Percentiles rank a stretch among this genome's conserved stretches.
Evolutionary conservation across 148 eudicot species (phyloP).

Genomic region (Fallopia convolvulus): DNA sequence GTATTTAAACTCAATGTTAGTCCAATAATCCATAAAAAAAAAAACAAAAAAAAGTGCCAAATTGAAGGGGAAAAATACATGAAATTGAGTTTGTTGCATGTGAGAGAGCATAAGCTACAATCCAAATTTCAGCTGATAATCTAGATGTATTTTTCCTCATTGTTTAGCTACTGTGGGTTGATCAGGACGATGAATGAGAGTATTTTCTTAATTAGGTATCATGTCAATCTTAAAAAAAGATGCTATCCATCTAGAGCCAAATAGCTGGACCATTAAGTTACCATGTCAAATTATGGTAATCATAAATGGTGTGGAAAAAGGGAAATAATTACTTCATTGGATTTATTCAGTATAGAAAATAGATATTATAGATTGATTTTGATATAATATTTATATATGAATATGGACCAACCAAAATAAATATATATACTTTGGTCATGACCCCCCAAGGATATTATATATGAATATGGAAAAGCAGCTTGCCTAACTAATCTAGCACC

Average conservation of each 20-base stretch:
- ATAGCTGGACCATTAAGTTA: not conserved
- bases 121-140: not conserved
- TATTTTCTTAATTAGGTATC: not conserved
- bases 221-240: not conserved
- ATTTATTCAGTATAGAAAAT: not conserved
- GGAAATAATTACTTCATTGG: not conserved
- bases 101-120: not conserved
- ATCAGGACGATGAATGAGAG: not conserved
- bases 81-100: not conserved
- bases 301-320: not conserved
- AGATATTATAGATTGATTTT: not conserved
- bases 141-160: not conserved
- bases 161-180: not conserved
- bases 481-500: too few relatives aligned
- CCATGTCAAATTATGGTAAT: not conserved
- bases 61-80: too few relatives aligned
- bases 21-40: not conserved
- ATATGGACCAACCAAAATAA: conserved; percentile 4
- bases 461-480: too few relatives aligned
- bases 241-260: not conserved
- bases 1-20: not conserved
- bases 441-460: too few relatives aligned
- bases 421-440: too few relatives aligned
- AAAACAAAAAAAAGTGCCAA: too few relatives aligned
- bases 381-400: not conserved